Evolutionary conservation across 1,284 basidiomycete species (phyloP), one percentile per base, ranked within the genome.

Genomic region (Moesziomyces aphidis): DNA sequence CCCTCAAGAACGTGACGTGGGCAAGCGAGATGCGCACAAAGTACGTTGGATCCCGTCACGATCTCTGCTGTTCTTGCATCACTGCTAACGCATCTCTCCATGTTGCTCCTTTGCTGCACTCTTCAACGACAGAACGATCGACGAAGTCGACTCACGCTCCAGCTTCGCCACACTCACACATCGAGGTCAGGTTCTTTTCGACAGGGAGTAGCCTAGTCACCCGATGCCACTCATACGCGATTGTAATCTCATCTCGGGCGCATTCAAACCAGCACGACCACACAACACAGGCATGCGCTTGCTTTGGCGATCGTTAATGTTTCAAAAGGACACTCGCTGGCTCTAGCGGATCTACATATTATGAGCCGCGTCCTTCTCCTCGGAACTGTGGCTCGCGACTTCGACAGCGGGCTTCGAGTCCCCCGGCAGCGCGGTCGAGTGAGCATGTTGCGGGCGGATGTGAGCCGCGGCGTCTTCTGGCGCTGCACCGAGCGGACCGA

Each of bases 21-120:
- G 89, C 92, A n/a, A 92, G 91, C 79, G 93, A 94, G 85, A 93
- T 94, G 92, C 89, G 89, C 79, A 90, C 89, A 83, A 88, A 90
- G 93, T 93, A 77, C 43, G 83, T 61, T 19, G 2, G n/a, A 13
- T 19, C 39, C 6, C 39, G 6, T 19, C 5, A n/a, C 39, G 19
- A 6, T 42, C 4, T 19, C 17, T n/a, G 11, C 31, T 34, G 31
- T 10, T 15, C 5, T 42, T 5, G 4, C 39, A 42, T 6, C 17
- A n/a, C 45, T 24, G 24, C 47, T 56, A 21, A 58, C 42, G n/a
- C 49, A 17, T 2, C 6, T 11, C 17, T 36, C 4, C 0, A 5
- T 26, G 19, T 21, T 36, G 19, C n/a, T 45, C 19, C 26, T 17
- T 17, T 7, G 22, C 21, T 26, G 17, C 15, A 9, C 19, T 46